Evolutionary conservation across 192 early-diverging fungal species (phyloP).

Genomic region (Entrophospora sp.): DNA sequence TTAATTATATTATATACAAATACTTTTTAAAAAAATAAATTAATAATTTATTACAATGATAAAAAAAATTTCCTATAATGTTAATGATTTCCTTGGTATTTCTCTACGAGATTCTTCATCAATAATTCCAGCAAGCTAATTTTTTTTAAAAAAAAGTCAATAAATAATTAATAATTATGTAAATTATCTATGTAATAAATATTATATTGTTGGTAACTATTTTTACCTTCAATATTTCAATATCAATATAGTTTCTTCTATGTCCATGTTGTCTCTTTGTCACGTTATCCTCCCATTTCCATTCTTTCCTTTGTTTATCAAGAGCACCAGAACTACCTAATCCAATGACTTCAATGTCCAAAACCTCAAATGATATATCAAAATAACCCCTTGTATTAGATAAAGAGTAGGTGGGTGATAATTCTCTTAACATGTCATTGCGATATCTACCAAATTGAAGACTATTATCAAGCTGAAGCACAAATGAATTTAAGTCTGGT

Average conservation of each 20-base stretch:
- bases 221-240: not conserved
- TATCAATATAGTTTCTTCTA: not conserved
- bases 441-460: constrained; percentile 34
- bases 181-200: too few relatives aligned
- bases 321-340: constrained; percentile 36
- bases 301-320: constrained; percentile 35
- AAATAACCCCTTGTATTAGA: constrained; percentile 23
- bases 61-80: too few relatives aligned
- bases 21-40: too few relatives aligned
- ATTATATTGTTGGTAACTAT: too few relatives aligned
- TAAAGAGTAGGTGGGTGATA: not conserved
- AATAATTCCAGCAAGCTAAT: too few relatives aligned
- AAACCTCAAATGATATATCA: constrained; percentile 21
- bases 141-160: too few relatives aligned
- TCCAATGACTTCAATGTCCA: constrained; percentile 43
- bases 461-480: constrained; percentile 38
- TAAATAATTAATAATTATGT: too few relatives aligned
- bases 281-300: constrained; percentile 44
- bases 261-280: not conserved
- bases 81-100: too few relatives aligned
- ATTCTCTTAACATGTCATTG: constrained; percentile 23
- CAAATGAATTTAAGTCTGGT: constrained; percentile 26
- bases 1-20: too few relatives aligned
- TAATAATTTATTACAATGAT: too few relatives aligned
- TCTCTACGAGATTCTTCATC: too few relatives aligned